Conservation (phyloP, 805 yeast genomes). For the Ogataea angusta region DNA sequence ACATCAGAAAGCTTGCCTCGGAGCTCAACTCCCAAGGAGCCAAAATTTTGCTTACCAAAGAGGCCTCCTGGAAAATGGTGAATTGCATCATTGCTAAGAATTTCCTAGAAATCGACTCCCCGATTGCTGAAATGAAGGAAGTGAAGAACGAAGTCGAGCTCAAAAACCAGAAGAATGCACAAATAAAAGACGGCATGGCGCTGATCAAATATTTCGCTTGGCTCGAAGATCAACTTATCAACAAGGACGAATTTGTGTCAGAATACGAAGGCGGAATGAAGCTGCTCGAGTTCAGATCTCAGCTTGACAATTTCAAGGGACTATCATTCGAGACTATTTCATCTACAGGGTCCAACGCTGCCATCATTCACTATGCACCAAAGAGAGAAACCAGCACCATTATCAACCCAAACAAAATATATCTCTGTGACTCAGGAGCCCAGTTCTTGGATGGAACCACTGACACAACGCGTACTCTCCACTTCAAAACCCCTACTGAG, state of each 20-base stretch:
- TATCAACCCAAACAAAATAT: conserved; percentile 51
- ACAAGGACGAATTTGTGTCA: conserved; percentile 44
- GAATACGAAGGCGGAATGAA: conserved; percentile 67
- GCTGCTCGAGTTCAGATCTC: conserved; percentile 50
- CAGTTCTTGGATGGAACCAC: conserved; percentile 65
- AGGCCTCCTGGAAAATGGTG: conserved; percentile 67
- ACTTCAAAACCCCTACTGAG: conserved; percentile 44
- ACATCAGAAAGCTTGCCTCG: conserved; percentile 37
- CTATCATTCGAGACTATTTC: conserved; percentile 72
- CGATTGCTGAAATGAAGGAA: conserved; percentile 52
- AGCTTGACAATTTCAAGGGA: conserved; percentile 54
- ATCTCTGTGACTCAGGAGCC: conserved; percentile 57
- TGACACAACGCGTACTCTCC: conserved; percentile 60
- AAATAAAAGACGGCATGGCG: conserved; percentile 58
- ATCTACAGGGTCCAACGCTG: conserved; percentile 73
- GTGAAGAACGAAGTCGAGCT: conserved; percentile 49
- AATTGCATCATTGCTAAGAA: conserved; percentile 42
- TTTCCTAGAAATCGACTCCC: conserved; percentile 47
- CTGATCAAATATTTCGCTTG: conserved; percentile 52
- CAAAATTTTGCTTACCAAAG: conserved; percentile 50
- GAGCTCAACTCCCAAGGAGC: conserved; percentile 19
- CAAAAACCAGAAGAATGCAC: conserved; percentile 49
- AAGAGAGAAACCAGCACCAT: conserved; percentile 38
- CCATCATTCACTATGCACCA: conserved; percentile 75
- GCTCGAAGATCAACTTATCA: conserved; percentile 49